A percentile compares a stretch with the other conserved stretches of the same genome.
Evolutionary conservation across 2,329 filamentous ascomycete genomes (phyloP).

Genomic region (Botryotinia calthae): DNA sequence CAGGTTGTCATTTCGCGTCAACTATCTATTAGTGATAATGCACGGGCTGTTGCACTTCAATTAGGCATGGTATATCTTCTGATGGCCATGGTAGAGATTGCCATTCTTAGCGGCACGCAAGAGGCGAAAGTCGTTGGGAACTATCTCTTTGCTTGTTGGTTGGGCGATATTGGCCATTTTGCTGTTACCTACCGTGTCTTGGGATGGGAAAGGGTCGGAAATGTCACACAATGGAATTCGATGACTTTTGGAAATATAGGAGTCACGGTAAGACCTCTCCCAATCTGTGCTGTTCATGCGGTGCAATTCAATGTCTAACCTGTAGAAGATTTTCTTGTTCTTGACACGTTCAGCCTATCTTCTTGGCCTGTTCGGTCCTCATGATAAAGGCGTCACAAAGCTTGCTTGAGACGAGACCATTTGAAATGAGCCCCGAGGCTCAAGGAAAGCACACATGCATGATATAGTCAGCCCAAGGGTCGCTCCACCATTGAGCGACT

Average conservation of each 20-base stretch:
- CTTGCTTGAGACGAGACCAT: background rate
- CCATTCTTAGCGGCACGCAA: conserved; percentile 60
- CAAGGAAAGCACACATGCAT: background rate
- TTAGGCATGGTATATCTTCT: conserved; percentile 68
- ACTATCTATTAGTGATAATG: conserved; percentile 40
- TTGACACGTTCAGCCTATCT: conserved; percentile 57
- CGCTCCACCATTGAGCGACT: background rate
- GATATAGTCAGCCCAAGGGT: background rate
- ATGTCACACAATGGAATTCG: conserved; percentile 61
- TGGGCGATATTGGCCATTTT: conserved; percentile 67
- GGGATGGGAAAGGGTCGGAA: conserved; percentile 52
- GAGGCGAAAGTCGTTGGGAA: conserved; percentile 65
- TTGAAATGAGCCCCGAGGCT: background rate
- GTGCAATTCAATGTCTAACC: background rate
- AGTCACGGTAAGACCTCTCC: conserved; percentile 49
- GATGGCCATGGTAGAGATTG: conserved; percentile 61
- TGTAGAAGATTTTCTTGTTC: conserved; percentile 51
- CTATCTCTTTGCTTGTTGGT: conserved; percentile 63
- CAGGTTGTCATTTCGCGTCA: conserved; percentile 50
- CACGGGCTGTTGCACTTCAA: conserved; percentile 32
- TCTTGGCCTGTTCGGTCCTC: conserved; percentile 56
- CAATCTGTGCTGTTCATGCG: background rate
- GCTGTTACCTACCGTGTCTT: conserved; percentile 58
- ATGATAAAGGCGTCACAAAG: conserved; percentile 26
- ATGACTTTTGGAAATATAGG: conserved; percentile 73